Evolutionary conservation across 352 stramenopile species (phyloP), one percentile per base, ranked within the genome.

Genomic region (Lagenidium sp.): DNA sequence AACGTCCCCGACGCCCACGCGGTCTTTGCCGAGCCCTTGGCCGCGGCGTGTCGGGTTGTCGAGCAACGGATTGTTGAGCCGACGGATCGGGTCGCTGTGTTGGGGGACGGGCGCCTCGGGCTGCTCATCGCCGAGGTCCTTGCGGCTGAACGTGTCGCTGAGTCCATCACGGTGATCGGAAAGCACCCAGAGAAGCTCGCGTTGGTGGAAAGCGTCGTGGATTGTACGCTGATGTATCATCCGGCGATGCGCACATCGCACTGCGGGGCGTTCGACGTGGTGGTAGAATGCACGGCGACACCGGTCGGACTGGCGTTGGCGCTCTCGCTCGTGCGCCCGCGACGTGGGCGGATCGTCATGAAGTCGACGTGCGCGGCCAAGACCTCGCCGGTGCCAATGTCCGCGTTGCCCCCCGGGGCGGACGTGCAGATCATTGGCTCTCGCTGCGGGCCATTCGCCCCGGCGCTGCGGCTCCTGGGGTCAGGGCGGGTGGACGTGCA

Each of bases 41-140:
- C 76, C 1, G 80, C 80, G 0, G 76, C 76, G 2, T 89, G 67
- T 60, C 62, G 76, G 7, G 63, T 92, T 42, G 36, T 82, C 7
- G 76, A 92, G 58, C 75, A 89, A 55, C 42, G 54, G 15, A 38
- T 85, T 20, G 61, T 82, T 5, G 21, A 44, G 11, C 46, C 55
- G 13, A 63, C 55, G 4, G 69, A 84, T 41, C 41, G 50, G 10
- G 77, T 86, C 18, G 71, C 65, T 6, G 73, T 90, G 38, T 44
- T 90, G 2, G 79, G 80, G 20, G 80, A 92, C 60, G 80, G 80
- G 4, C 81, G 82, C 28, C 50, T 92, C 11, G 80, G 80, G 11
- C 52, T 92, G 11, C 67, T 85, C 31, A 55, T 92, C 18, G 67
- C 74, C 8, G 76, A 87, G 43, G 75, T 84, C 23, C 56, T 89